Percentiles rank a stretch among this genome's conserved stretches.
Conservation (phyloP, 108 stramenopile species). For the Nitzschia inconspicua region DNA sequence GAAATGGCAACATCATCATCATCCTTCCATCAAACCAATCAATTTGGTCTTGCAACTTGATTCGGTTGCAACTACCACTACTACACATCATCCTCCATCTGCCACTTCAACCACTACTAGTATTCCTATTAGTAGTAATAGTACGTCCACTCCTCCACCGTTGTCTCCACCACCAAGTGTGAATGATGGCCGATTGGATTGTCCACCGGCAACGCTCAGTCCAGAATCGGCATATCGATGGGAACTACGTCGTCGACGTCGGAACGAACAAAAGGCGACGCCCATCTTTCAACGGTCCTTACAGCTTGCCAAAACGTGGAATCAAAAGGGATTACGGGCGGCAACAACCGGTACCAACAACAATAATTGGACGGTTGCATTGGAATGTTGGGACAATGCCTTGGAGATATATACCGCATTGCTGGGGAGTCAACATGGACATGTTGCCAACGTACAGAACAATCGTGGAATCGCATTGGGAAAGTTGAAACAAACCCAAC, state of each 20-base stretch:
- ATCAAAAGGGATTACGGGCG: constrained; percentile 21
- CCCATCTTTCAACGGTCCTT: constrained; percentile 9
- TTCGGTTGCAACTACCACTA: not conserved
- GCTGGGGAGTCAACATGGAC: constrained; percentile 21
- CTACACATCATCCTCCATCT: not conserved
- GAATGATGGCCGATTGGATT: not conserved
- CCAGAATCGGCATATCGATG: no score
- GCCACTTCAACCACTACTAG: not conserved
- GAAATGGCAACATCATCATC: not conserved
- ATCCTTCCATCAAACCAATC: not conserved
- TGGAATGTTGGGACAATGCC: constrained; percentile 32
- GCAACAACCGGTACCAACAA: constrained; percentile 11
- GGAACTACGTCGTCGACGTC: not conserved
- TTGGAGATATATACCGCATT: constrained; percentile 29
- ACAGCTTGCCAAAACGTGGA: constrained; percentile 20
- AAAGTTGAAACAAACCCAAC: constrained; percentile 16
- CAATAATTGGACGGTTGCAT: constrained; percentile 8
- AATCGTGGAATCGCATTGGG: constrained; percentile 50
- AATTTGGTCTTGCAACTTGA: not conserved
- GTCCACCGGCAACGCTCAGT: no score
- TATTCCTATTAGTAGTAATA: not conserved
- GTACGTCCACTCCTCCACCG: not conserved
- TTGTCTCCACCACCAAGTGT: not conserved
- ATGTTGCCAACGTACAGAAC: constrained; percentile 44
- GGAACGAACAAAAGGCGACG: not conserved